Evolutionary conservation across 805 yeast genomes (phyloP), one percentile per base, ranked within the genome.

Genomic region (Zygoascus biomembranicola): DNA sequence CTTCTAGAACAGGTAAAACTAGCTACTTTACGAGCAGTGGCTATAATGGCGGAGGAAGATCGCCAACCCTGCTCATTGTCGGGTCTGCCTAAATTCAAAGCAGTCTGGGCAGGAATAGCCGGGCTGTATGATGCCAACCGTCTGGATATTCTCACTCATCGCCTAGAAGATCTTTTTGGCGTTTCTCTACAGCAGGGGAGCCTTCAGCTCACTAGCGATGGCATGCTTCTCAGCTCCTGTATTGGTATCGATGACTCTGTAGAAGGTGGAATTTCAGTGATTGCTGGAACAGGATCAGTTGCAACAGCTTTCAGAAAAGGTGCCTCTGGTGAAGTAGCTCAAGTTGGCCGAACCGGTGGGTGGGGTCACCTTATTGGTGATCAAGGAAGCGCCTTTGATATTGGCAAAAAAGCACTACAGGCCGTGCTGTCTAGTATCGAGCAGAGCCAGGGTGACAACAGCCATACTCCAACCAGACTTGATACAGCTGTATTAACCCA

Each of bases 231-330:
- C 20, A 41, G 32, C 18, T 42, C 52, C 5, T 50, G 52, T 26
- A 9, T 50, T n/a, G 47, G 47, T 8, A 5, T 43, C 20, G 45
- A 41, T 43, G 47, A 41, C 19, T 35, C 23, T 11, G 52, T 31
- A 16, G 42, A 43, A 9, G 10, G 31, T 6, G 41, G 55, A 19
- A 44, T 39, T 2, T 41, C 56, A 2, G 46, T 58, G 19, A 54
- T 58, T 41, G 57, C 59, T 5, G 61, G 61, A 26, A 58, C 61
- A 11, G 61, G 61, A 13, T 51, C 59, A 14, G 49, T 55, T 18
- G 61, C 55, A 4, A 42, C 55, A 31, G 54, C 55, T 4, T 58
- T 53, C 45, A 52, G 26, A 23, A 48, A 48, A 28, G 14, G 5
- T 2, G 31, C 44, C 8, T 8, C 32, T 23, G 44, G 44, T 42